These are phyloP conservation scores for Colletotrichum gigasporum DNA, from an alignment of 2,329 filamentous ascomycete genomes.

Conservation along the genomic window DNA sequence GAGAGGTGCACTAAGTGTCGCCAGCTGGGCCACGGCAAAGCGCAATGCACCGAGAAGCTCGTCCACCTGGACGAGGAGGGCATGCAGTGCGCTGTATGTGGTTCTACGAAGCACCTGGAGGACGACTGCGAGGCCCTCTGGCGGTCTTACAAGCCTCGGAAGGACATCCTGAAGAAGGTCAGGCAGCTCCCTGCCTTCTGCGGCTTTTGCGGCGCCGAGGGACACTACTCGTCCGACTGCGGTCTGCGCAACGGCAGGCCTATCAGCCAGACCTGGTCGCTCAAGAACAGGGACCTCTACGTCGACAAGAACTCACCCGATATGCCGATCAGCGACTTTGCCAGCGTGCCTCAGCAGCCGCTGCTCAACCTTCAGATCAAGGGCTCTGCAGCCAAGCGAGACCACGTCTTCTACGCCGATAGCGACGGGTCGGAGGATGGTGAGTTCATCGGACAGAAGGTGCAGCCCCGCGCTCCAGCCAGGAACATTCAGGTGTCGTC, in stretches of 20 bases:
- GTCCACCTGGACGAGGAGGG: slow-evolving; percentile 60
- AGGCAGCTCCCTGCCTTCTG: slow-evolving; percentile 61
- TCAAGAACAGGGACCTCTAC: slow-evolving; percentile 58
- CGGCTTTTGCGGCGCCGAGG: slow-evolving; percentile 62
- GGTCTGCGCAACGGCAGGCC: slow-evolving; percentile 34
- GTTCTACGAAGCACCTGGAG: slow-evolving; percentile 65
- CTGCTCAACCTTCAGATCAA: slow-evolving; percentile 40
- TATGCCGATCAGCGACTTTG: slow-evolving; percentile 47
- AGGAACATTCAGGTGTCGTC: slow-evolving; percentile 51
- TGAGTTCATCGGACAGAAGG: slow-evolving; percentile 50
- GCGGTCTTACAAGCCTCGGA: slow-evolving; percentile 60
- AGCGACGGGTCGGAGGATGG: slow-evolving; percentile 55
- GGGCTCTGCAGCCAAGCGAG: slow-evolving; percentile 45
- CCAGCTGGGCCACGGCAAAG: slow-evolving; percentile 66
- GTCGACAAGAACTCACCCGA: slow-evolving; percentile 54
- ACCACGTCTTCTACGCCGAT: slow-evolving; percentile 56
- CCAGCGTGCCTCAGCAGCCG: slow-evolving; percentile 36
- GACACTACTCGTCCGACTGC: slow-evolving; percentile 69
- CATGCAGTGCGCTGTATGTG: slow-evolving; percentile 70
- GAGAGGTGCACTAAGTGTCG: slow-evolving; percentile 67
- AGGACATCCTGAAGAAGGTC: slow-evolving; percentile 56
- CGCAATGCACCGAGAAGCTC: slow-evolving; percentile 66
- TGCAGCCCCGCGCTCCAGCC: slow-evolving; percentile 40
- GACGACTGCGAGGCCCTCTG: slow-evolving; percentile 68
- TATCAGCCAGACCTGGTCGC: slow-evolving; percentile 61